These are phyloP conservation scores for Rhodotorula diobovata DNA, from an alignment of 768 basidiomycete species.

Conservation along the genomic window DNA sequence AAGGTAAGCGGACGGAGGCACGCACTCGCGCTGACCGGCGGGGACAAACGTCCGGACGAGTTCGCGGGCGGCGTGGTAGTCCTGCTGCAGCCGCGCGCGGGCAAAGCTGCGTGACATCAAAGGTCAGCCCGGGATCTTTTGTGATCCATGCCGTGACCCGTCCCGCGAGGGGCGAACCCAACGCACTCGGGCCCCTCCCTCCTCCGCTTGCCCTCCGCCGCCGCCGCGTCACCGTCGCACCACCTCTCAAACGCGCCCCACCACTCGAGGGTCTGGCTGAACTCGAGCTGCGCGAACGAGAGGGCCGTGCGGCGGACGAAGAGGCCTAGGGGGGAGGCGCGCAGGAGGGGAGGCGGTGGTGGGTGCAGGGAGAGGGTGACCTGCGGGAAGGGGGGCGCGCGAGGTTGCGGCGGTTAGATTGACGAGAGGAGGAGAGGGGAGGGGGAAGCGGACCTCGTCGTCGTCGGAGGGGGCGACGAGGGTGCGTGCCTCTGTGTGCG, in stretches of 20 bases:
- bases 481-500: conserved; percentile 2
- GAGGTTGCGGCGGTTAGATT: background rate
- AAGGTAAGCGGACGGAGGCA: too few species aligned
- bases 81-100: background rate
- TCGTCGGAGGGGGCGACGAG: conserved; percentile 19
- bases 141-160: too few species aligned
- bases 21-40: background rate
- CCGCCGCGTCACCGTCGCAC: background rate
- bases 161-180: too few species aligned
- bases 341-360: conserved; percentile 11
- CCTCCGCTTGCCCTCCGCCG: background rate
- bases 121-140: too few species aligned
- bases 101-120: background rate
- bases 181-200: background rate
- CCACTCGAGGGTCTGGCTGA: conserved; percentile 5
- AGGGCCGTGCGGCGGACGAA: conserved; percentile 17
- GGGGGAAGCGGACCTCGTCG: conserved; percentile 29
- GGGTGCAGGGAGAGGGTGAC: background rate
- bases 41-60: background rate
- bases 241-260: conserved; percentile 9
- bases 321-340: conserved; percentile 23
- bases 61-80: background rate
- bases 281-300: background rate
- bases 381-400: background rate
- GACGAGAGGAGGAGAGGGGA: background rate